A percentile compares a stretch with the other conserved stretches of the same genome.
Conservation (phyloP, 2,329 filamentous ascomycete species). For the Penicillium verrucosum region DNA sequence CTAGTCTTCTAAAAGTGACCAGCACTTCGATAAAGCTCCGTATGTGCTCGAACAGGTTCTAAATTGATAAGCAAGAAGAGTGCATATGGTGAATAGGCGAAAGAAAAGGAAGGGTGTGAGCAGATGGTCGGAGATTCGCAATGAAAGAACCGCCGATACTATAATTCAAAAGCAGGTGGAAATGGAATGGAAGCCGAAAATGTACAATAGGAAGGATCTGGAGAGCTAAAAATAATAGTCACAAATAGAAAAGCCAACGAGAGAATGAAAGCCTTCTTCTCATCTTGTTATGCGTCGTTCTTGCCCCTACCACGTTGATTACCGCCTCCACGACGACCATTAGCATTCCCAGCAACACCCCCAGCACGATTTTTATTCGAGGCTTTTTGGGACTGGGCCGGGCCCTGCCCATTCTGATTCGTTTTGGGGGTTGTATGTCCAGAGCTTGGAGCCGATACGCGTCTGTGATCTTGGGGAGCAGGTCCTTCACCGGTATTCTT, state of each 20-base stretch:
- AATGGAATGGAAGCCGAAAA: background rate
- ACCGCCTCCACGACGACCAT: constrained; percentile 26
- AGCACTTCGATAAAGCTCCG: background rate
- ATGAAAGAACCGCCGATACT: background rate
- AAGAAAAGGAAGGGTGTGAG: background rate
- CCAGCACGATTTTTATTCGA: constrained; percentile 12
- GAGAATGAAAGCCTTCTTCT: background rate
- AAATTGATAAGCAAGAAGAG: background rate
- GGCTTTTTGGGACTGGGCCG: constrained; percentile 10
- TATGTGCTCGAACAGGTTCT: background rate
- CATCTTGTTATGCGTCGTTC: constrained; percentile 9
- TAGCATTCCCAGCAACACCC: constrained; percentile 6
- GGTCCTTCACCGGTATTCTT: constrained; percentile 9
- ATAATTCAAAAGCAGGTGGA: background rate
- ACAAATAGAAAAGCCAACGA: background rate
- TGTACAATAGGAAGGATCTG: background rate
- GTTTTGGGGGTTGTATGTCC: constrained; percentile 11
- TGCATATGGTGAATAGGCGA: background rate
- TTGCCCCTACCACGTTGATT: constrained; percentile 20
- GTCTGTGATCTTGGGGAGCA: constrained; percentile 5
- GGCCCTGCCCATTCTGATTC: constrained; percentile 10
- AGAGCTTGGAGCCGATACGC: background rate
- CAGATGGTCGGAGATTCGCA: background rate
- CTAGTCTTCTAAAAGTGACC: background rate
- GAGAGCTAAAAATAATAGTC: background rate